Conservation (phyloP, 2,329 filamentous ascomycete genomes). For the Arthrobotrys entomopaga region DNA sequence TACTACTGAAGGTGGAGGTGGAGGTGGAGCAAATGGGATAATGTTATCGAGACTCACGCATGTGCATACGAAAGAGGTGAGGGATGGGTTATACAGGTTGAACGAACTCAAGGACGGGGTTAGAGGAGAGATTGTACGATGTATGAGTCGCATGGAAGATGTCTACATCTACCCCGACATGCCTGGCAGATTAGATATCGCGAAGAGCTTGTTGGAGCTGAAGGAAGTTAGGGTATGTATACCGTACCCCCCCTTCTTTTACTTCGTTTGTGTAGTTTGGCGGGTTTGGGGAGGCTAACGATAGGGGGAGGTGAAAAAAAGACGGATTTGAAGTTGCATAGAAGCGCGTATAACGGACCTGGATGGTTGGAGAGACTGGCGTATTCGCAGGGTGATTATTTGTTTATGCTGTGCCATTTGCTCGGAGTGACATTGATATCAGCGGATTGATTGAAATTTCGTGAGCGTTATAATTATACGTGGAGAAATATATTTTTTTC, state of each 20-base stretch:
- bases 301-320: not conserved
- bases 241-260: not conserved
- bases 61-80: slow-evolving; percentile 41
- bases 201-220: slow-evolving; percentile 22
- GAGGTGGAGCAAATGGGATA: not conserved
- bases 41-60: slow-evolving; percentile 33
- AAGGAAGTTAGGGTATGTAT: slow-evolving; percentile 36
- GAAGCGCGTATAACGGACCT: slow-evolving; percentile 26
- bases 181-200: slow-evolving; percentile 6
- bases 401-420: slow-evolving; percentile 35
- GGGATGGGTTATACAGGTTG: slow-evolving; percentile 39
- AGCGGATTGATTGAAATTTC: slow-evolving; percentile 30
- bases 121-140: slow-evolving; percentile 37
- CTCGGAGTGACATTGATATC: slow-evolving; percentile 30
- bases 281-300: slow-evolving; percentile 6
- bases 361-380: slow-evolving; percentile 40
- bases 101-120: slow-evolving; percentile 40
- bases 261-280: not conserved
- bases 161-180: slow-evolving; percentile 35
- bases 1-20: not conserved
- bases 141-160: slow-evolving; percentile 44
- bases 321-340: slow-evolving; percentile 39
- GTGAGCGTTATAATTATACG: not conserved
- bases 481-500: not conserved
- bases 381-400: slow-evolving; percentile 47